phyloP scores from a whole-genome alignment of 1,139 yeast species.

The Scheffersomyces quercinus region DNA sequence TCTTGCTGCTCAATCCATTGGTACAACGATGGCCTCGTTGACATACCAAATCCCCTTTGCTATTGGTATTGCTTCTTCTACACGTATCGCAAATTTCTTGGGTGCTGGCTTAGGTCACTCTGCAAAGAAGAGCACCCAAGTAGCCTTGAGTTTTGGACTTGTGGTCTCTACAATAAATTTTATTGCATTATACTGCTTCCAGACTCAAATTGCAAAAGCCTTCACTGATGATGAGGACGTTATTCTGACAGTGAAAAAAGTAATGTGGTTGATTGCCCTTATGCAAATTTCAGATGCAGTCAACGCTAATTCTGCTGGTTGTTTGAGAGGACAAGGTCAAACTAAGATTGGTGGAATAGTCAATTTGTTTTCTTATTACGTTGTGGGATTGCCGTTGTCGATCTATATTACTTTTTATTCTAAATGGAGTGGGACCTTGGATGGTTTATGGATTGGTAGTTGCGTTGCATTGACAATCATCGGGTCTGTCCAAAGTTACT shows the following conservation, averaged over 20 bases:
- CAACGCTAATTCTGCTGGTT: conserved; percentile 62
- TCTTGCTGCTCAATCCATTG: conserved; percentile 60
- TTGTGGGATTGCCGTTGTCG: conserved; percentile 54
- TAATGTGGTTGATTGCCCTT: conserved; percentile 55
- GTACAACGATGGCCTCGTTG: conserved; percentile 54
- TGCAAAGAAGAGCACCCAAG: conserved; percentile 47
- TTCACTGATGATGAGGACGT: conserved; percentile 47
- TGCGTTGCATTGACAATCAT: conserved; percentile 52
- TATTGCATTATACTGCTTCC: conserved; percentile 39
- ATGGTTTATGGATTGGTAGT: conserved; percentile 58
- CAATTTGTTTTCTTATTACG: conserved; percentile 52
- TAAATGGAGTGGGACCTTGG: conserved; percentile 41
- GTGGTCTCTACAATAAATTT: conserved; percentile 43
- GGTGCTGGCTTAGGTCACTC: conserved; percentile 54
- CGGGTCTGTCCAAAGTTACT: conserved; percentile 53
- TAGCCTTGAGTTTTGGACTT: conserved; percentile 47
- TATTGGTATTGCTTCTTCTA: conserved; percentile 59
- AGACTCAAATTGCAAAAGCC: conserved; percentile 33
- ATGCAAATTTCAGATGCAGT: conserved; percentile 60
- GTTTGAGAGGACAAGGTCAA: conserved; percentile 60
- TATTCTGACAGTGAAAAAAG: conserved; percentile 35
- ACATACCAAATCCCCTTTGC: conserved; percentile 60
- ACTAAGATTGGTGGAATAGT: conserved; percentile 61
- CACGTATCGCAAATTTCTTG: conserved; percentile 58
- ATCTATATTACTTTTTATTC: conserved; percentile 50